Percentiles rank a stretch among this genome's conserved stretches.
phyloP scores from a whole-genome alignment of 306 rosid genomes.

The Senna tora region DNA sequence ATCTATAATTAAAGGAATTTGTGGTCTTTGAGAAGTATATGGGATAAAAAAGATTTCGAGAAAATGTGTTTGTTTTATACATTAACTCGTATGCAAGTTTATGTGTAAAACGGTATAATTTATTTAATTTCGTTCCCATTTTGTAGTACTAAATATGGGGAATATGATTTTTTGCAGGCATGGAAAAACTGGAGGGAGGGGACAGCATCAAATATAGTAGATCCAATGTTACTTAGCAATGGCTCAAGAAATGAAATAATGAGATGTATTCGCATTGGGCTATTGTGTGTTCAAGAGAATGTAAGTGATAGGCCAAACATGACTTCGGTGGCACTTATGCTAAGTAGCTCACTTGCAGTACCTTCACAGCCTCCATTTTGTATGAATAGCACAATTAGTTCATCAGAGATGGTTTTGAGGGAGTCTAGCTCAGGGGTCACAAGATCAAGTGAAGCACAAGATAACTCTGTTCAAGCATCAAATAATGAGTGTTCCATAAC shows the following conservation, averaged over 20 bases:
- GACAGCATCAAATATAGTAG: not conserved
- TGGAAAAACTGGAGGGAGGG: not conserved
- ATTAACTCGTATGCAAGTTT: no score
- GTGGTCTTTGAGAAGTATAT: not conserved
- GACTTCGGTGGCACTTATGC: not conserved
- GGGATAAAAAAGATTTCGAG: not conserved
- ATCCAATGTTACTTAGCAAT: not conserved
- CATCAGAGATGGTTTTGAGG: not conserved
- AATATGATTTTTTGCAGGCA: no score
- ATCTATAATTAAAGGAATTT: no score
- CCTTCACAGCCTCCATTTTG: not conserved
- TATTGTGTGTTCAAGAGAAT: not conserved
- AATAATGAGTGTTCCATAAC: not conserved
- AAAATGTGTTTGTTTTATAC: no score
- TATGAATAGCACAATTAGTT: no score
- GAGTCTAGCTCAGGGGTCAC: not conserved
- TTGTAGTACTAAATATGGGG: no score
- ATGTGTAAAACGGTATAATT: no score
- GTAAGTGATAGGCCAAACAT: not conserved
- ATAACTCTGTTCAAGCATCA: not conserved
- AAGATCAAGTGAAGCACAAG: not conserved
- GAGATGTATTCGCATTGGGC: not conserved
- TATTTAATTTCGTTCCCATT: no score
- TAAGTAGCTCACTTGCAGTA: not conserved
- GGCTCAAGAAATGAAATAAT: not conserved